A percentile compares a stretch with the other conserved stretches of the same genome.
phyloP scores from a whole-genome alignment of 2,329 filamentous ascomycete genomes.

The Tolypocladium ophioglossoides region DNA sequence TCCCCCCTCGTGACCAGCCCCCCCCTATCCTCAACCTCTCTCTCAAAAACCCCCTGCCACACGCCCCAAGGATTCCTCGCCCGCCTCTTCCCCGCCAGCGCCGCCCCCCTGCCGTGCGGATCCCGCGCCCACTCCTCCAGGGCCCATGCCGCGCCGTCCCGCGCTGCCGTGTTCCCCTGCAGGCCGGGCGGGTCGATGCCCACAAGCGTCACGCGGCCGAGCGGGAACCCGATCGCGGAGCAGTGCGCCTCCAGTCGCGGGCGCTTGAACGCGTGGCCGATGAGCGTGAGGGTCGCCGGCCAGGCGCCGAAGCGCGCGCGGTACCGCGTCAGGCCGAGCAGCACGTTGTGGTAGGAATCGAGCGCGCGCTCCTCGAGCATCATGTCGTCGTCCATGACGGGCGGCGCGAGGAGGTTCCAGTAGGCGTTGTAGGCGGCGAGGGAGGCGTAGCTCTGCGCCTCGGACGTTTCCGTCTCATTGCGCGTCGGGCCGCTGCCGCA shows the following conservation, averaged over 20 bases:
- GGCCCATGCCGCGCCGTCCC: slow-evolving; percentile 31
- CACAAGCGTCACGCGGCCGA: slow-evolving; percentile 36
- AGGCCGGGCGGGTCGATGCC: slow-evolving; percentile 54
- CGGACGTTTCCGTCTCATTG: slow-evolving; percentile 41
- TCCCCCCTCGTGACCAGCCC: slow-evolving; percentile 24
- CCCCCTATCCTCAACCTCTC: slow-evolving; percentile 22
- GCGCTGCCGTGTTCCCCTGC: slow-evolving; percentile 19
- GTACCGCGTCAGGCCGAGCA: slow-evolving; percentile 57
- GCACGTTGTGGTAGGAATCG: slow-evolving; percentile 77
- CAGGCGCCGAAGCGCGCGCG: slow-evolving; percentile 31
- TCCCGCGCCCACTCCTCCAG: slow-evolving; percentile 39
- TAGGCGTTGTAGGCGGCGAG: slow-evolving; percentile 35
- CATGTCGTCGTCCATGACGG: slow-evolving; percentile 20
- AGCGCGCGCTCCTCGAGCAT: slow-evolving; percentile 61
- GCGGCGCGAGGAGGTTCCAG: slow-evolving; percentile 27
- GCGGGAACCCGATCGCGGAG: slow-evolving; percentile 45
- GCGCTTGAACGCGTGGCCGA: slow-evolving; percentile 62
- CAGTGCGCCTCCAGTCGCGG: slow-evolving; percentile 53
- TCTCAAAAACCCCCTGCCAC: slow-evolving; percentile 32
- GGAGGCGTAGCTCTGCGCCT: slow-evolving; percentile 53
- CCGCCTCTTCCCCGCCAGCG: slow-evolving; percentile 35
- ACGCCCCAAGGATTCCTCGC: slow-evolving; percentile 38
- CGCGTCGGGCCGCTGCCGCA: slow-evolving; percentile 51
- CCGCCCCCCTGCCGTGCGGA: slow-evolving; percentile 37
- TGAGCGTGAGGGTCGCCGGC: slow-evolving; percentile 48